These are phyloP conservation scores for Pythium biforme DNA, from an alignment of 352 stramenopile genomes.

Conservation along the genomic window DNA sequence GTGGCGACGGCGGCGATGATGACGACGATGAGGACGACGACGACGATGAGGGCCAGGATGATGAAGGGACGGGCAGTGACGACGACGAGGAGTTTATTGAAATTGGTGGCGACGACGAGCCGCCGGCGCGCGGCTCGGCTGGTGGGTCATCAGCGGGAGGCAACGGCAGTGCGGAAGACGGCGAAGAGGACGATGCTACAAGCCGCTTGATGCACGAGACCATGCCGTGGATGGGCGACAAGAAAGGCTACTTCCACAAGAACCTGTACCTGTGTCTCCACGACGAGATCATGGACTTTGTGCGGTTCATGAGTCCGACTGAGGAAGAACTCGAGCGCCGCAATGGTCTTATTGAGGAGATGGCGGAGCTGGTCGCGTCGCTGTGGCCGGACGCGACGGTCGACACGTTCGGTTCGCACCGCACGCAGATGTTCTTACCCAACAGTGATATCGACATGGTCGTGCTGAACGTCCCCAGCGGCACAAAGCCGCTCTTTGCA, in stretches of 20 bases:
- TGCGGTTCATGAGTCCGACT: slow-evolving; percentile 86
- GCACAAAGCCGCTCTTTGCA: slow-evolving; percentile 54
- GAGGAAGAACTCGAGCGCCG: slow-evolving; percentile 70
- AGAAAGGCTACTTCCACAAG: slow-evolving; percentile 49
- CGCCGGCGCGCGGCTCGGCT: neutral
- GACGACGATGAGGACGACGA: slow-evolving; percentile 23
- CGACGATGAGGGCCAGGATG: neutral
- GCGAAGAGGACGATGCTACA: slow-evolving; percentile 28
- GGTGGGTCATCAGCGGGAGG: neutral
- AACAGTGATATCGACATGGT: slow-evolving; percentile 95
- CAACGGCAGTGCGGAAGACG: slow-evolving; percentile 24
- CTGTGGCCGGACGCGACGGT: slow-evolving; percentile 69
- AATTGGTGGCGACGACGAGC: slow-evolving; percentile 23
- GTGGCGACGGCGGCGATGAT: slow-evolving; percentile 9
- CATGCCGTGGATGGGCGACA: slow-evolving; percentile 69
- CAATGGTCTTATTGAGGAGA: slow-evolving; percentile 69
- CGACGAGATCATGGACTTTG: slow-evolving; percentile 96
- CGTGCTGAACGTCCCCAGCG: slow-evolving; percentile 69
- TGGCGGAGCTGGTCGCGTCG: slow-evolving; percentile 55
- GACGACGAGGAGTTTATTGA: slow-evolving; percentile 51
- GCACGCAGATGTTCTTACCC: slow-evolving; percentile 91
- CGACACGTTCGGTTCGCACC: slow-evolving; percentile 91
- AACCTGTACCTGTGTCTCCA: slow-evolving; percentile 91
- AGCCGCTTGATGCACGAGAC: slow-evolving; percentile 41
- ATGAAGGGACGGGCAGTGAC: neutral